A percentile compares a stretch with the other conserved stretches of the same genome.
These are phyloP conservation scores for Coemansia sp. DNA, from an alignment of 192 early-diverging fungal species.

Conservation along the genomic window DNA sequence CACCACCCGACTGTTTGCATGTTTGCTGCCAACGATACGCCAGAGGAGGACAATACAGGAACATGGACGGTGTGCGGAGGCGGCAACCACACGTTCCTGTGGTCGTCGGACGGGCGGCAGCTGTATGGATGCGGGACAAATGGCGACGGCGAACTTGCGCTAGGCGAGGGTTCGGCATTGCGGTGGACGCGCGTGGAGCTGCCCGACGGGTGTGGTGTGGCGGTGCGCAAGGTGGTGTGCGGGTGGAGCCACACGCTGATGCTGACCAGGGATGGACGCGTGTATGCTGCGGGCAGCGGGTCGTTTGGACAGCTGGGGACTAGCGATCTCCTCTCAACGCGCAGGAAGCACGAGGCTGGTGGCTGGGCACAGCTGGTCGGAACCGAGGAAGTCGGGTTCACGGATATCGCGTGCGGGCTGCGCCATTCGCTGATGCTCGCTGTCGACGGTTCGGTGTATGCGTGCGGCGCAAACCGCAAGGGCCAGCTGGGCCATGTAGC, in stretches of 20 bases:
- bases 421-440: constrained; percentile 62
- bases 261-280: constrained; percentile 15
- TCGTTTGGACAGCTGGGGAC: constrained; percentile 38
- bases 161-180: neutral
- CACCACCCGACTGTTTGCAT: constrained; percentile 11
- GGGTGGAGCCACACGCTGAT: constrained; percentile 54
- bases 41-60: neutral
- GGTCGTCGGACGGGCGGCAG: constrained; percentile 14
- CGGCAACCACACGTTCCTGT: constrained; percentile 48
- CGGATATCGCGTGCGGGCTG: constrained; percentile 61
- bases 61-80: constrained; percentile 30
- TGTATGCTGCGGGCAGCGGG: constrained; percentile 29
- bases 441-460: constrained; percentile 47
- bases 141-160: constrained; percentile 36
- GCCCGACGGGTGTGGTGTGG: neutral
- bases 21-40: neutral
- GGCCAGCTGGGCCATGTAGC: constrained; percentile 58
- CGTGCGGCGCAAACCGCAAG: constrained; percentile 66
- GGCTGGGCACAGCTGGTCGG: neutral
- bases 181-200: constrained; percentile 21
- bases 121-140: constrained; percentile 38
- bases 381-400: constrained; percentile 18
- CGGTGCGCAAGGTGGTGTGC: constrained; percentile 25
- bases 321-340: neutral
- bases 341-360: neutral